Evolutionary conservation across 345 rosid genomes (phyloP).

Genomic region (Boechera retrofracta): DNA sequence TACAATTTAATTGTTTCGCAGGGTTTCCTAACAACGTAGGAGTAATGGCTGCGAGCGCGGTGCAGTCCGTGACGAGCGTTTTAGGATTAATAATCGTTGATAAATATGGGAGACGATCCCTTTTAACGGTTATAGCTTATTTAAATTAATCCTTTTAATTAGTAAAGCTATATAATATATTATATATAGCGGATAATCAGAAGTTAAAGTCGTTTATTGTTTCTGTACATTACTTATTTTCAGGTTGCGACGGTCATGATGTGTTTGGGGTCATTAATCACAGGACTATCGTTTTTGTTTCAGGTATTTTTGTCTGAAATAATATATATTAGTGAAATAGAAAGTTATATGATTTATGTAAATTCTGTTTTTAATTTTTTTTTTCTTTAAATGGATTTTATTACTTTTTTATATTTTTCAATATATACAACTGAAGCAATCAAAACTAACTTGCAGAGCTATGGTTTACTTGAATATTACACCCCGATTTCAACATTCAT

Average conservation of each 20-base stretch:
- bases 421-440: slow-evolving; percentile 19
- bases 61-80: slow-evolving; percentile 67
- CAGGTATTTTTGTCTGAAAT: slow-evolving; percentile 49
- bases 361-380: no score
- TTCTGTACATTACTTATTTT: slow-evolving; percentile 8
- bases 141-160: background rate
- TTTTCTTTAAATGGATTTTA: background rate
- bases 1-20: background rate
- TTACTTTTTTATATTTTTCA: background rate
- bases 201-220: slow-evolving; percentile 3
- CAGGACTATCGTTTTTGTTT: slow-evolving; percentile 60
- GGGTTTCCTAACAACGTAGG: slow-evolving; percentile 42
- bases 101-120: slow-evolving; percentile 73
- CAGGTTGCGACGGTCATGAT: slow-evolving; percentile 82
- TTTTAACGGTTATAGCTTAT: slow-evolving; percentile 57
- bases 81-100: slow-evolving; percentile 72
- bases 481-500: slow-evolving; percentile 37
- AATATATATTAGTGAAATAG: background rate
- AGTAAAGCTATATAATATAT: background rate
- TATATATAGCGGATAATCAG: background rate
- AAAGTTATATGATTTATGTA: no score
- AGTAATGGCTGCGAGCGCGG: slow-evolving; percentile 7
- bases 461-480: slow-evolving; percentile 26
- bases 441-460: slow-evolving; percentile 31
- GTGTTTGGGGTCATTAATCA: slow-evolving; percentile 72